Base-by-base conservation (phyloP, 768 basidiomycete species). In the Roridomyces roridus region DNA sequence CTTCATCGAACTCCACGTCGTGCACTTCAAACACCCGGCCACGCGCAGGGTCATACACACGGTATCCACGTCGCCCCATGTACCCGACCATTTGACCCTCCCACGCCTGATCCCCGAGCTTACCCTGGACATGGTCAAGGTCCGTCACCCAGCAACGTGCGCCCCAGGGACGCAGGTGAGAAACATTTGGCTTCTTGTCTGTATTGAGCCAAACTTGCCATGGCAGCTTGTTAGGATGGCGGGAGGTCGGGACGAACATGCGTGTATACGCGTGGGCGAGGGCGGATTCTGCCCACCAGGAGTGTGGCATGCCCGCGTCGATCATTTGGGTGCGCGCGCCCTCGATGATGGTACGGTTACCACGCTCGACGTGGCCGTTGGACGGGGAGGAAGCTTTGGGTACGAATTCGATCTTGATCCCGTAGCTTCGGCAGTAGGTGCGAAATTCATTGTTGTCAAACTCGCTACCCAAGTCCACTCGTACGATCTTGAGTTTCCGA, bases 391-490 rank as follows among this genome's bases (percentile, higher is more conserved):
- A 64, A 46, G 64, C 11, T 31, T 59, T 53, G 66, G 46, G 17
- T 48, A 58, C 2, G 15, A 6, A 10, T 31, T 47, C 34, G 8
- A 47, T 17, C 5, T 17, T 26, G 18, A 71, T 71, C 2, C 73
- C 70, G 18, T 65, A 36, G 8, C 48, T 25, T 0, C 4, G 17
- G 17, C 62, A 55, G 28, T 64, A 65, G 3, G 15, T 34, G 10
- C 61, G 36, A 46, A 69, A 71, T 6, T 64, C 43, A 0, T 46
- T 24, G 40, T 64, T 67, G 1, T 64, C 25, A 35, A 64, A 73
- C 54, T 74, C 70, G 2, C 64, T 63, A 5, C 73, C 73, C 14
- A 63, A 50, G 44, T 75, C 70, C 0, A 53, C 50, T 1, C 55
- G 40, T 4, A 70, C 47, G 0, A 15, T 21, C n/a, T 57, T 52